Evolutionary conservation across 2,329 filamentous ascomycete genomes (phyloP).

Genomic region (Sphaceloma murrayae): DNA sequence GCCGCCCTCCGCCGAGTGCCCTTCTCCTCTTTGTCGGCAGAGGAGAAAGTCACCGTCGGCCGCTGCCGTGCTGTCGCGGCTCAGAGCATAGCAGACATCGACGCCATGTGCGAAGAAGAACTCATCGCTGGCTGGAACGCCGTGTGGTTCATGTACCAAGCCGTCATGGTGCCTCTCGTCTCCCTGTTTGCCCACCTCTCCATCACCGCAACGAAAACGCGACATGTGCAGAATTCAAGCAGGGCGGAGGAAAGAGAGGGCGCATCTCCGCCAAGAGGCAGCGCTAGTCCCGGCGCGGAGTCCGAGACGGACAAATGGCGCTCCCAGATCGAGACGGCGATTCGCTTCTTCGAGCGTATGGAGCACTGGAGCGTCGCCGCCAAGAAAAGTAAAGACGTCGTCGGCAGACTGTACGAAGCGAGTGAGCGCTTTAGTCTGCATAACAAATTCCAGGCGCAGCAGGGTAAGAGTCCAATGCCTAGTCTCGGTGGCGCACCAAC

Average conservation of each 20-base stretch:
- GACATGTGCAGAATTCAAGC: constrained; percentile 27
- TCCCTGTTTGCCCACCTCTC: constrained; percentile 48
- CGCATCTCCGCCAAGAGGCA: background rate
- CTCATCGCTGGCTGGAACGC: constrained; percentile 74
- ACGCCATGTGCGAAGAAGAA: constrained; percentile 58
- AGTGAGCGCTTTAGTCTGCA: constrained; percentile 25
- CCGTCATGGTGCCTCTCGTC: constrained; percentile 67
- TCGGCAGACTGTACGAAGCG: constrained; percentile 35
- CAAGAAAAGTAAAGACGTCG: constrained; percentile 35
- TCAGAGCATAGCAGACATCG: constrained; percentile 63
- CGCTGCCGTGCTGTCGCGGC: constrained; percentile 61
- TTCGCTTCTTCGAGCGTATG: constrained; percentile 36
- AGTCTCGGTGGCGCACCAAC: constrained; percentile 19
- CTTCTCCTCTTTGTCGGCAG: constrained; percentile 44
- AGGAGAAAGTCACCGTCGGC: constrained; percentile 59
- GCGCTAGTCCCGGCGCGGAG: constrained; percentile 19
- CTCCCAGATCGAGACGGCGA: constrained; percentile 33
- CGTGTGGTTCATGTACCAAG: constrained; percentile 73
- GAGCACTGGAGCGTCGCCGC: constrained; percentile 38
- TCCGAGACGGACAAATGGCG: constrained; percentile 34
- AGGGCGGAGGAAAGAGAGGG: background rate
- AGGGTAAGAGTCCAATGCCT: background rate
- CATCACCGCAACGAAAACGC: constrained; percentile 8
- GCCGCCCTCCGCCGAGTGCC: constrained; percentile 48
- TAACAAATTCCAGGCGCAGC: constrained; percentile 17